Evolutionary conservation across 2,329 filamentous ascomycete species (phyloP), one percentile per base, ranked within the genome.

Genomic region (Trichoderma sp.): DNA sequence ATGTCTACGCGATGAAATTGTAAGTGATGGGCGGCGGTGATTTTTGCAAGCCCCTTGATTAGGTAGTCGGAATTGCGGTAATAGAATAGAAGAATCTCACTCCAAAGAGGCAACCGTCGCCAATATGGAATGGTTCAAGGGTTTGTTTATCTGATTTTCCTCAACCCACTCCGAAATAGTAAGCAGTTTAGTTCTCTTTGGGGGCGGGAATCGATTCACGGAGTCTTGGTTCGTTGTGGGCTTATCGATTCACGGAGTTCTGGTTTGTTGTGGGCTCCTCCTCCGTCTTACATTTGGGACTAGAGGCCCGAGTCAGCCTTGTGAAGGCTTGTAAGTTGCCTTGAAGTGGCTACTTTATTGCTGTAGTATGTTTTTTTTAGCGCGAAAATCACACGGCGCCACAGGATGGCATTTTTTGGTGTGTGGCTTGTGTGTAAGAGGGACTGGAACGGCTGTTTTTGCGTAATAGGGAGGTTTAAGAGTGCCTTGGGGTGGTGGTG

Each of bases 221-320:
- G n/a, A n/a, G n/a, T n/a, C n/a, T n/a, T n/a, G n/a, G n/a, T n/a
- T n/a, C n/a, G n/a, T n/a, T n/a, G n/a, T n/a, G n/a, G 64, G 47
- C 32, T 67, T 36, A 36, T 36, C 39, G 39, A 43, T 43, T 43
- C 39, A 47, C 43, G 18, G 43, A 21, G 43, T 47, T 4, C 21
- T 28, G 51, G 51, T 28, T 28, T 66, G 63, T 61, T 43, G 32
- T 61, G 58, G 64, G 47, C 32, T 67, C 36, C 39, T 15, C 2
- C 36, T 39, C 36, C 63, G 64, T 67, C 47, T 67, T 36, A 67
- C 64, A 36, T 36, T 6, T 36, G 3, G 30, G 32, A 28, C 21
- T 61, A 61, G 18, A 34, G 51, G 64, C n/a, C n/a, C 47, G 14
- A 67, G 64, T 67, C 64, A 67, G 64, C 64, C 64, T 67, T 67